Base-by-base conservation (phyloP, 2,329 filamentous ascomycete genomes). In the Exophiala sideris region DNA sequence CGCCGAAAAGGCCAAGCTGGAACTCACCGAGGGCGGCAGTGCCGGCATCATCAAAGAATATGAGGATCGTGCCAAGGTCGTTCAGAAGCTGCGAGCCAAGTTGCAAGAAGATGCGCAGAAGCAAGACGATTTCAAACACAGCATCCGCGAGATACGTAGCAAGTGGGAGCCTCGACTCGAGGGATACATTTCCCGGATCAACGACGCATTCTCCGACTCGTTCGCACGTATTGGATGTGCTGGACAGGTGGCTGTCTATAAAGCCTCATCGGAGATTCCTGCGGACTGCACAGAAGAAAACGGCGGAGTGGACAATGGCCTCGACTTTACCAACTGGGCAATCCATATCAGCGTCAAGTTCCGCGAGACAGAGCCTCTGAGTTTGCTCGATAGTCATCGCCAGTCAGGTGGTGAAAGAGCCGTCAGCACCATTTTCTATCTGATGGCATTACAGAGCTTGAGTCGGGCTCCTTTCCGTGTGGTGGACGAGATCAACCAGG, bases 401-500 rank as follows among this genome's bases (percentile, higher is more conserved):
- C 94, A 99, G 71, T 97, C 92, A 1, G 94, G 94, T 65, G 94
- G 94, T 60, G 94, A 99, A 75, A 87, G 94, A 56, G 90, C 94
- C 20, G 92, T 99, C 18, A 95, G 90, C 18, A 99, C 94, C 11
- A 95, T 97, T 67, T 99, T 97, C 79, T 99, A 95, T 74, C 89
- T 99, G 52, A 97, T 99, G 91, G 90, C 94, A 4, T 82, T 99
- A 21, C 94, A 99, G 71, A 89, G 89, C 46, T 85, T 99, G 65
- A 92, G 94, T 12, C 88, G 91, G 65, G 91, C 91, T 3, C 94
- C 94, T 1, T 99, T 99, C 81, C 90, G 94, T 48, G 92, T 99
- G 46, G 94, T 99, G 55, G 94, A 99, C 72, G 94, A 99, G 75
- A 99, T 99, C 79, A 99, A 99, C 68, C 94, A 99, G 74, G 94